A percentile compares a stretch with the other conserved stretches of the same genome.
These are phyloP conservation scores for Cyclotella atomus DNA, from an alignment of 108 stramenopile species.

Conservation along the genomic window DNA sequence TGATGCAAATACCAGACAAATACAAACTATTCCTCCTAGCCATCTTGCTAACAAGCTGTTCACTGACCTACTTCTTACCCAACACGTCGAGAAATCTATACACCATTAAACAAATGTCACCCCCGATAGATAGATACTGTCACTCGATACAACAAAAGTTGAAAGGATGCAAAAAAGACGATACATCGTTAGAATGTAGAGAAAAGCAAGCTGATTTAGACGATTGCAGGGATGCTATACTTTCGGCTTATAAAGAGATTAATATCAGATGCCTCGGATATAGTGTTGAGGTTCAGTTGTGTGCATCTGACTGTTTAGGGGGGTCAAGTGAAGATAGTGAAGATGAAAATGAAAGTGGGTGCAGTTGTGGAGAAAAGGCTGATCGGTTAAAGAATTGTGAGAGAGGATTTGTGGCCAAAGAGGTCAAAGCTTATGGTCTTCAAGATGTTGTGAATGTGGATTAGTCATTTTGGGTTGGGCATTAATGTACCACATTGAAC, in stretches of 20 bases:
- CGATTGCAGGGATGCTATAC: constrained; percentile 4
- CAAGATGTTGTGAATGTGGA: background rate
- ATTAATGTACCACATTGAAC: background rate
- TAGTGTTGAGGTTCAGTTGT: constrained; percentile 14
- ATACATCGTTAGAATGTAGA: background rate
- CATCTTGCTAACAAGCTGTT: background rate
- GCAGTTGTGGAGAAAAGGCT: background rate
- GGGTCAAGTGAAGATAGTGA: constrained; percentile 11
- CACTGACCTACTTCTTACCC: constrained; percentile 17
- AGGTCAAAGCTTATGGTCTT: constrained; percentile 10
- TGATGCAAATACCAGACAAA: constrained; percentile 19
- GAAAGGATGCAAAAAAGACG: background rate
- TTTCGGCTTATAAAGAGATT: constrained; percentile 10
- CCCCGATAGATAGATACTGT: constrained; percentile 5
- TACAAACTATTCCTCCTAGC: constrained; percentile 10
- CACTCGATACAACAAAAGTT: constrained; percentile 1
- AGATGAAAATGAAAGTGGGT: background rate
- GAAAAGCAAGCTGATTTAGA: background rate
- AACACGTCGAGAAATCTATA: background rate
- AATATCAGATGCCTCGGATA: constrained; percentile 8
- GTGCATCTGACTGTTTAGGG: constrained; percentile 5
- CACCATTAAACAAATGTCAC: background rate
- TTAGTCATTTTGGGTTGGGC: background rate
- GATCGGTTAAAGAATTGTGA: background rate
- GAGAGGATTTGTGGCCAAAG: background rate